Conservation (phyloP, 2,329 filamentous ascomycete genomes). For the Huntiella bhutanensis region DNA sequence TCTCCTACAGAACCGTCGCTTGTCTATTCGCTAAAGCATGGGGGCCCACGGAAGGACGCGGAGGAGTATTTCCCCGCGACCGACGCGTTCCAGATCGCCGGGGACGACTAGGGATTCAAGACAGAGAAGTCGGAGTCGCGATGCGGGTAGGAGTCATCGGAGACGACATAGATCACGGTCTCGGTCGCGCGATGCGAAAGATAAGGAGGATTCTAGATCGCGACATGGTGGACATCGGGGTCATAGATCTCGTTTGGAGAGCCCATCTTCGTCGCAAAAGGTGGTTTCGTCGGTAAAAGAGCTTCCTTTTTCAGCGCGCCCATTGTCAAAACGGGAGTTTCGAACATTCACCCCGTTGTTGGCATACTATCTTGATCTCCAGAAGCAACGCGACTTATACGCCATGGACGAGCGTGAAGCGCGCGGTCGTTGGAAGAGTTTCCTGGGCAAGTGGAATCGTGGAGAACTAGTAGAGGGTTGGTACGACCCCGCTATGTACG, state of each 20-base stretch:
- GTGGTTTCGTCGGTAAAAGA: neutral
- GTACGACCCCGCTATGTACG: conserved; percentile 67
- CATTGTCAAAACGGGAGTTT: conserved; percentile 52
- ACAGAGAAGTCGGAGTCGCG: too few species aligned
- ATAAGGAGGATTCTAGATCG: too few species aligned
- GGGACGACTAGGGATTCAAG: neutral
- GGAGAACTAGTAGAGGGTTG: conserved; percentile 75
- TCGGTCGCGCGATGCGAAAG: neutral
- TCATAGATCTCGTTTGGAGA: neutral
- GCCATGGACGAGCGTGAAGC: conserved; percentile 56
- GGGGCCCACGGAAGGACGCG: too few species aligned
- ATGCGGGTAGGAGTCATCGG: neutral
- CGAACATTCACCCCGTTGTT: conserved; percentile 50
- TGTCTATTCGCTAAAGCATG: too few species aligned
- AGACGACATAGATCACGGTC: neutral
- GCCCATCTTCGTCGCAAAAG: neutral
- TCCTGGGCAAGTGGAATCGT: conserved; percentile 78
- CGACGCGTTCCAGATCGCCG: too few species aligned
- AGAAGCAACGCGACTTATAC: conserved; percentile 56
- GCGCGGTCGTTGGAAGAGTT: conserved; percentile 83
- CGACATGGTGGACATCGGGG: neutral
- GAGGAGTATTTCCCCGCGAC: too few species aligned
- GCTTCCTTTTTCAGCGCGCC: conserved; percentile 48
- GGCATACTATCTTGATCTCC: conserved; percentile 68
- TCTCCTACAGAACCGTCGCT: too few species aligned